Evolutionary conservation across 1,139 yeast genomes (phyloP).

Genomic region (Lodderomyces theae): DNA sequence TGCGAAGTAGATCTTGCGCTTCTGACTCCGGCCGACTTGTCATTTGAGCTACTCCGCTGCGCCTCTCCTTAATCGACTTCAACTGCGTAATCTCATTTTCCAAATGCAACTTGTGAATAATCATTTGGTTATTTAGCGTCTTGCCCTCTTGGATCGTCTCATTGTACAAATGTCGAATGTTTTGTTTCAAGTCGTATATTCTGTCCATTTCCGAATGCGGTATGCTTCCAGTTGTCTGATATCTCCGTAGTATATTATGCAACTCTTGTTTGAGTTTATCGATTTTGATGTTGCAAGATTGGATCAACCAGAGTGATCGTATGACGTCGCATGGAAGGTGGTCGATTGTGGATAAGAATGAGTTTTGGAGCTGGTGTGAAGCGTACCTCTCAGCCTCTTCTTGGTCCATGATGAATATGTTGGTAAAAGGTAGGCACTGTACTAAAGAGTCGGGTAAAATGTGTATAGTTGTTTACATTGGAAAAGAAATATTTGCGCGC

Average conservation of each 20-base stretch:
- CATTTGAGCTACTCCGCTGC: conserved; percentile 4
- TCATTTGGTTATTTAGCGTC: conserved; percentile 34
- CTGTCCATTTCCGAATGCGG: background rate
- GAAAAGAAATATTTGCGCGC: too few relatives aligned
- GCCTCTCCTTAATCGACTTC: conserved; percentile 11
- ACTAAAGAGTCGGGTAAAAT: too few relatives aligned
- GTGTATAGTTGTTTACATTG: too few relatives aligned
- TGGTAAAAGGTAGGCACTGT: too few relatives aligned
- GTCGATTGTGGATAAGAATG: conserved; percentile 45
- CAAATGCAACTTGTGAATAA: conserved; percentile 30
- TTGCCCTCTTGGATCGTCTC: conserved; percentile 37
- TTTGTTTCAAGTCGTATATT: conserved; percentile 11
- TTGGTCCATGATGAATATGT: background rate
- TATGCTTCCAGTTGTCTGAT: conserved; percentile 4
- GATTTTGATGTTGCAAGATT: conserved; percentile 34
- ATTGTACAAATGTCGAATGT: conserved; percentile 12
- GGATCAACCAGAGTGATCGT: conserved; percentile 47
- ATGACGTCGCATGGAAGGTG: conserved; percentile 47
- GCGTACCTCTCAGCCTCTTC: conserved; percentile 8
- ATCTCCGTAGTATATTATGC: conserved; percentile 16
- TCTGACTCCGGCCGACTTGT: too few relatives aligned
- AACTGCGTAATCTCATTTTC: conserved; percentile 33
- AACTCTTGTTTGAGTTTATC: conserved; percentile 22
- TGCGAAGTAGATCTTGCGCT: conserved; percentile 23
- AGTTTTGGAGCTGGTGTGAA: conserved; percentile 21